These are phyloP conservation scores for Pseudocohnilembus persalinus DNA, from an alignment of 169 alveolate genomes.

Conservation along the genomic window DNA sequence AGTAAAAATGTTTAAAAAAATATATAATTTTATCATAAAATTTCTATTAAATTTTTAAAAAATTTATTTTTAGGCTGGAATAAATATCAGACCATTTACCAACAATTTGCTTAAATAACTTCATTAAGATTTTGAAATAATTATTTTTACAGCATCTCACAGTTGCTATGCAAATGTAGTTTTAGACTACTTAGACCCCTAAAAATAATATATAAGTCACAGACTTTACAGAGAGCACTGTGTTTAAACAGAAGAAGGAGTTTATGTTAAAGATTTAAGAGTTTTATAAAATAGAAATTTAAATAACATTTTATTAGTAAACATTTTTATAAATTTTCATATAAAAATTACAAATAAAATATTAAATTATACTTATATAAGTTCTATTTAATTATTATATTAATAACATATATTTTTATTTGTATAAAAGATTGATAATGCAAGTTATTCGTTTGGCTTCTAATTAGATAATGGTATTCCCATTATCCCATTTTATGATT, in stretches of 20 bases:
- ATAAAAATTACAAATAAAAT: no score
- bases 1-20: constrained; percentile 48
- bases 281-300: constrained; percentile 45
- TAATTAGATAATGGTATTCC: constrained; percentile 77
- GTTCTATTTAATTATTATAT: no score
- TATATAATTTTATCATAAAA: neutral
- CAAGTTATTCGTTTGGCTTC: constrained; percentile 64
- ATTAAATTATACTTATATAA: no score
- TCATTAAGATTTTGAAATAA: constrained; percentile 62
- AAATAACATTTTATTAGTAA: neutral
- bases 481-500: constrained; percentile 66
- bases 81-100: constrained; percentile 75
- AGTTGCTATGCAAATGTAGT: constrained; percentile 78
- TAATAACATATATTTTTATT: no score
- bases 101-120: constrained; percentile 51
- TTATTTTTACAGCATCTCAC: constrained; percentile 82
- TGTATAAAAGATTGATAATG: constrained; percentile 52
- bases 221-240: constrained; percentile 75
- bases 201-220: constrained; percentile 53
- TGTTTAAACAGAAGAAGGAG: constrained; percentile 54
- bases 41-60: neutral
- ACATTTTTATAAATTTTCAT: no score
- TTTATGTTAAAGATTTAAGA: constrained; percentile 77
- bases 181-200: constrained; percentile 72
- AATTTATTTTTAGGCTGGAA: constrained; percentile 54